Evolutionary conservation across 2,329 filamentous ascomycete genomes (phyloP).

Genomic region (Sphaerostilbella broomeana): DNA sequence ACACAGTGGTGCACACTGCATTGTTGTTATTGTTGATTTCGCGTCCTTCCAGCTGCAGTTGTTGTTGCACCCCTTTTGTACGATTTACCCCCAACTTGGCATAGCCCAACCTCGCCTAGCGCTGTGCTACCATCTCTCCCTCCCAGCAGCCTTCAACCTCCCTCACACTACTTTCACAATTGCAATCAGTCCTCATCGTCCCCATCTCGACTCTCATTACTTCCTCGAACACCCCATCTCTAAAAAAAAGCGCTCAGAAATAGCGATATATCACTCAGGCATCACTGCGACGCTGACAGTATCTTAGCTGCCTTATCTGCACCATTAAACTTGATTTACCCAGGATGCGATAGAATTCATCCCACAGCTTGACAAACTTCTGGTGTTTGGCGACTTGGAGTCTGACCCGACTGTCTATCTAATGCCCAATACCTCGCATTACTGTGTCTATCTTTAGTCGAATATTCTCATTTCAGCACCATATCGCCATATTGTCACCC

Average conservation of each 20-base stretch:
- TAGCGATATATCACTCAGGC: background rate
- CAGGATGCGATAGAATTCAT: too few species aligned
- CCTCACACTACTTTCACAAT: constrained; percentile 22
- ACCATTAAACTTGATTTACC: too few species aligned
- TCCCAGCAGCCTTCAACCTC: constrained; percentile 21
- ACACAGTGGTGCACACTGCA: too few species aligned
- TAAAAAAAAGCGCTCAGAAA: background rate
- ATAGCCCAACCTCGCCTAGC: constrained; percentile 13
- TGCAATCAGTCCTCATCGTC: constrained; percentile 15
- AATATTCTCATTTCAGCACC: constrained; percentile 3
- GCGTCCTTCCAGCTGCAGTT: constrained; percentile 2
- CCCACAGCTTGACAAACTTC: background rate
- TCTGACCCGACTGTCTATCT: constrained; percentile 1
- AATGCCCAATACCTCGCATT: constrained; percentile 6
- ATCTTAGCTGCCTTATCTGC: too few species aligned
- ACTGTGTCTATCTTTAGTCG: constrained; percentile 1
- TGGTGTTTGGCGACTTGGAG: constrained; percentile 1
- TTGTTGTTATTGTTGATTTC: constrained; percentile 12
- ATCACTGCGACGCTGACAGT: too few species aligned
- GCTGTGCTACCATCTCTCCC: constrained; percentile 11
- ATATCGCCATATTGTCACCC: background rate
- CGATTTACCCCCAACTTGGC: constrained; percentile 14
- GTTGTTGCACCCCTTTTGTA: constrained; percentile 13
- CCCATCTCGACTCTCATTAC: constrained; percentile 10
- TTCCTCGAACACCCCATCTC: background rate